Evolutionary conservation across 352 stramenopile genomes (phyloP).

Genomic region (Phytophthora sansomeana): DNA sequence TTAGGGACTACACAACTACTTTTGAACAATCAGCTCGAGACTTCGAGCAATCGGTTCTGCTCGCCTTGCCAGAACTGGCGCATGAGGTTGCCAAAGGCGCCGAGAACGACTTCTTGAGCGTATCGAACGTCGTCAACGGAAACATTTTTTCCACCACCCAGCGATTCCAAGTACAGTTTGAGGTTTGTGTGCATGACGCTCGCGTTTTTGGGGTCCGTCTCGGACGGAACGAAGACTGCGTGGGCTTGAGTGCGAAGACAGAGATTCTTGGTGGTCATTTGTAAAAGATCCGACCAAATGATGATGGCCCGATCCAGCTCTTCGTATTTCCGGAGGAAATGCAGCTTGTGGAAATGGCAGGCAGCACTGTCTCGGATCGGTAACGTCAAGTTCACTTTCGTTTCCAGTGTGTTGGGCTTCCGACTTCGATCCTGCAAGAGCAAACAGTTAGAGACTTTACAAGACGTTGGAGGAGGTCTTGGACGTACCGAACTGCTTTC

Average conservation of each 20-base stretch:
- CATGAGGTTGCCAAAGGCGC: conserved; percentile 8
- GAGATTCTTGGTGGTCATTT: conserved; percentile 19
- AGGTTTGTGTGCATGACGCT: conserved; percentile 21
- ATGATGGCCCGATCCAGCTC: conserved; percentile 20
- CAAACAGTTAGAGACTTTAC: neutral
- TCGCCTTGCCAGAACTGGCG: conserved; percentile 27
- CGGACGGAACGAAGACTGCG: conserved; percentile 21
- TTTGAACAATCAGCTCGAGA: neutral
- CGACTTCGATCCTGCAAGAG: conserved; percentile 11
- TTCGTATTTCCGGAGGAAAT: conserved; percentile 28
- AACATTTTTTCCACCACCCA: neutral
- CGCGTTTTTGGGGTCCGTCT: neutral
- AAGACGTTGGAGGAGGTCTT: neutral
- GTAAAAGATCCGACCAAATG: conserved; percentile 23
- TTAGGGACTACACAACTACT: neutral
- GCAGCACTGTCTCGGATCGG: neutral
- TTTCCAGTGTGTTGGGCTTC: conserved; percentile 16
- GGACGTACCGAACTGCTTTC: conserved; percentile 26
- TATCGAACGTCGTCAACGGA: conserved; percentile 11
- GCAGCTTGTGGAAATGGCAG: conserved; percentile 20
- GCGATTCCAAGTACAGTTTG: conserved; percentile 21
- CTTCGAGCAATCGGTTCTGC: conserved; percentile 21
- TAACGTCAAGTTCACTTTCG: neutral
- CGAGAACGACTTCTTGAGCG: conserved; percentile 19
- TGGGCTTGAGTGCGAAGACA: conserved; percentile 9